phyloP scores from a whole-genome alignment of 305 asterid species.

The Fraxinus baroniana region DNA sequence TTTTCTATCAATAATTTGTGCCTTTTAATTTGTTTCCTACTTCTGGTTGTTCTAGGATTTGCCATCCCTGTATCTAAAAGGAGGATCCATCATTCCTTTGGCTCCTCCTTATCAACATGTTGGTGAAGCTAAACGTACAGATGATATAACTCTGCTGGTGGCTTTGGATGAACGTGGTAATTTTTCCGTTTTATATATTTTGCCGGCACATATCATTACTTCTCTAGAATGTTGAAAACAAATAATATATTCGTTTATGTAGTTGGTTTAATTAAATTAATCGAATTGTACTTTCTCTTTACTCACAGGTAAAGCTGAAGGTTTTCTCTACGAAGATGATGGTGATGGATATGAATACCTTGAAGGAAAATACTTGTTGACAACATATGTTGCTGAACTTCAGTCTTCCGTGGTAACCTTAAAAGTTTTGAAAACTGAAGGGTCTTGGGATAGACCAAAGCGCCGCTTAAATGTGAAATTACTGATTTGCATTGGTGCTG shows the following conservation, averaged over 20 bases:
- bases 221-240: neutral
- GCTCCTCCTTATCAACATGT: conserved; percentile 68
- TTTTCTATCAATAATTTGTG: conserved; percentile 17
- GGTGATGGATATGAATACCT: conserved; percentile 88
- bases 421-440: conserved; percentile 66
- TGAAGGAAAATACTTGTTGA: conserved; percentile 62
- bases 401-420: conserved; percentile 65
- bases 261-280: neutral
- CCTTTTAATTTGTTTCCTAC: neutral
- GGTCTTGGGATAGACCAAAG: conserved; percentile 73
- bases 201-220: neutral
- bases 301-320: conserved; percentile 85
- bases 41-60: conserved; percentile 56
- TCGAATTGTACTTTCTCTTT: conserved; percentile 10
- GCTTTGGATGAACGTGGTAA: conserved; percentile 76
- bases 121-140: conserved; percentile 61
- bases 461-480: conserved; percentile 71
- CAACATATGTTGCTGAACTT: conserved; percentile 77
- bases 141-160: conserved; percentile 68
- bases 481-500: conserved; percentile 68
- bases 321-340: conserved; percentile 75
- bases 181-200: conserved; percentile 9
- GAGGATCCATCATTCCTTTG: conserved; percentile 85
- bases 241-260: neutral
- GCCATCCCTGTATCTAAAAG: conserved; percentile 78